Evolutionary conservation across 2,329 filamentous ascomycete species (phyloP).

Genomic region (Sporothrix schenckii): DNA sequence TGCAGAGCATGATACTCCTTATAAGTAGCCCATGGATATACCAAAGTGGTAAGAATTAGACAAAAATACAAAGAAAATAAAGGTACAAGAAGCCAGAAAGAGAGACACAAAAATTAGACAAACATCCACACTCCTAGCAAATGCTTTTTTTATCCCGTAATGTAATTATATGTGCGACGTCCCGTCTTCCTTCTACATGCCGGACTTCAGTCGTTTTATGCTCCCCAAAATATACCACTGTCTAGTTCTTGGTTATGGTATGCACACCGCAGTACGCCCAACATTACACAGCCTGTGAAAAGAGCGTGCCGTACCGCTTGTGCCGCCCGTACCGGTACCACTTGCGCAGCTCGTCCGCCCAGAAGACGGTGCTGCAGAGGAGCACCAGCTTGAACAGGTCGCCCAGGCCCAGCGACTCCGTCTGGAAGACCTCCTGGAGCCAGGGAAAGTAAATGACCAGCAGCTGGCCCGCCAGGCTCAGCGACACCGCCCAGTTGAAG

Average conservation of each 20-base stretch:
- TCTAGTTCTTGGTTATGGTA: neutral
- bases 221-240: neutral
- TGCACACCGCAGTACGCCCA: neutral
- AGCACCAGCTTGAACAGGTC: constrained; percentile 74
- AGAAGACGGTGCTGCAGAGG: constrained; percentile 89
- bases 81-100: neutral
- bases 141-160: constrained; percentile 19
- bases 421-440: constrained; percentile 93
- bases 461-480: constrained; percentile 81
- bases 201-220: neutral
- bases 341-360: constrained; percentile 90
- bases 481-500: constrained; percentile 93
- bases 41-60: neutral
- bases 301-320: constrained; percentile 60
- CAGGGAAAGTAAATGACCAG: constrained; percentile 94
- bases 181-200: constrained; percentile 9
- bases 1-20: neutral
- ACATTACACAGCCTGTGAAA: constrained; percentile 41
- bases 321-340: constrained; percentile 64
- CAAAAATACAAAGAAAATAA: neutral
- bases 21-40: constrained; percentile 11
- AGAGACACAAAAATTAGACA: neutral
- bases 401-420: constrained; percentile 73
- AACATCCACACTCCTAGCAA: constrained; percentile 25
- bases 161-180: constrained; percentile 10